Evolutionary conservation across 441 rosid species (phyloP), one percentile per base, ranked within the genome.

Genomic region (Populus tomentosa): DNA sequence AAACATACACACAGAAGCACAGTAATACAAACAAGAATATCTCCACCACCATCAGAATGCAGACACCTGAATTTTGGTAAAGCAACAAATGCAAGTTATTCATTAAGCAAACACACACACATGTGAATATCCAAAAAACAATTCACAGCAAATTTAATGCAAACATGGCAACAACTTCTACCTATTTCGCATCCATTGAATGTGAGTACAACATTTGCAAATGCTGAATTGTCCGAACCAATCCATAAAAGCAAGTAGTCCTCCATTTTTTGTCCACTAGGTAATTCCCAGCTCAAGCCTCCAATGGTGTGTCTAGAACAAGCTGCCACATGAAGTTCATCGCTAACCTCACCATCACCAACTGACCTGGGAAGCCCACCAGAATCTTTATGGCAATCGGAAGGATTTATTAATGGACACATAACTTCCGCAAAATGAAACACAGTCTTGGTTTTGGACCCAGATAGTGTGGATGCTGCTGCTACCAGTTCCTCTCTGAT

Each of bases 151-250:
- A 33, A 28, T 26, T 59, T 64, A 20, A 33, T 4, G 68, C 63
- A 16, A 72, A 81, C 65, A 69, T 32, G 69, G 26, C 63, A 79
- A 79, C 35, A 14, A 64, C 59, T 73, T 70, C 32, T 88, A 93
- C 99, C 97, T 88, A 93, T 85, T 82, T 91, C 98, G 76, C 92
- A 93, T 69, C 90, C 81, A 84, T 88, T 95, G 81, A 88, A 95
- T 75, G 95, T 92, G 68, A 92, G 80, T 46, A 95, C 97, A 75
- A 89, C 85, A 80, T 92, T 95, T 63, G 89, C 85, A 74, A 93
- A 95, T 33, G 99, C 98, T 82, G 97, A 77, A 91, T 75, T 88
- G 68, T 85, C 92, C 24, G 90, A 84, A 72, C 97, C 98, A 50
- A 95, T 83, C 95, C 95, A 95, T 73, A 89, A 87, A 78, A 95